A percentile compares a stretch with the other conserved stretches of the same genome.
phyloP scores from a whole-genome alignment of 257 asterid genomes.

The Nicotiana attenuata region DNA sequence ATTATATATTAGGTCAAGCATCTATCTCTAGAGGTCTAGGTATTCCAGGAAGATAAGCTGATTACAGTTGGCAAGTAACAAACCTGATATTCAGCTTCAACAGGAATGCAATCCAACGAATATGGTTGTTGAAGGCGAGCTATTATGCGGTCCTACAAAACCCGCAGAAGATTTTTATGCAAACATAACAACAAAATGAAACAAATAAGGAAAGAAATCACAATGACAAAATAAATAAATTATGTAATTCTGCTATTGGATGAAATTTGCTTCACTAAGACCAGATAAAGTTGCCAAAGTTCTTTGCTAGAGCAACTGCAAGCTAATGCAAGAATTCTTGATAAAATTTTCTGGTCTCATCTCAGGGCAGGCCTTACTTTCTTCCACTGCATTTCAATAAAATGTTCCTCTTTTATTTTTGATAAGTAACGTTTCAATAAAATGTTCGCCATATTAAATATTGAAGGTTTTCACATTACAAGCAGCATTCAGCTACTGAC shows the following conservation, averaged over 20 bases:
- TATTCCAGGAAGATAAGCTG: background rate
- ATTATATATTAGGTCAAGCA: background rate
- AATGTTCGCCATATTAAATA: background rate
- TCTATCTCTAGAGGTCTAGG: background rate
- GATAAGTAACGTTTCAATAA: background rate
- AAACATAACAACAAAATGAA: background rate
- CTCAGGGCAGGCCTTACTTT: background rate
- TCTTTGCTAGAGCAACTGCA: background rate
- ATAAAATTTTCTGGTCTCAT: background rate
- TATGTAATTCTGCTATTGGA: background rate
- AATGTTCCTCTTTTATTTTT: background rate
- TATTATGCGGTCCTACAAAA: constrained; percentile 77
- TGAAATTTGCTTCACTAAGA: background rate
- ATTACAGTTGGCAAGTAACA: constrained; percentile 13
- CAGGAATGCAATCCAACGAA: constrained; percentile 97
- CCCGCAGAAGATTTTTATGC: background rate
- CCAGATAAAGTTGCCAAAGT: background rate
- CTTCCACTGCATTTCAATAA: background rate
- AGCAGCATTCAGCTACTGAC: background rate
- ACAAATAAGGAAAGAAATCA: background rate
- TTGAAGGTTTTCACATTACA: background rate
- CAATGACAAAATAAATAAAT: background rate
- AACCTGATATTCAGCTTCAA: constrained; percentile 98
- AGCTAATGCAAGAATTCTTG: background rate
- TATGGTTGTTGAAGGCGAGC: constrained; percentile 99